Evolutionary conservation across 73 alveolate species (phyloP), one percentile per base, ranked within the genome.

Genomic region (Paramecium tetraurelia): DNA sequence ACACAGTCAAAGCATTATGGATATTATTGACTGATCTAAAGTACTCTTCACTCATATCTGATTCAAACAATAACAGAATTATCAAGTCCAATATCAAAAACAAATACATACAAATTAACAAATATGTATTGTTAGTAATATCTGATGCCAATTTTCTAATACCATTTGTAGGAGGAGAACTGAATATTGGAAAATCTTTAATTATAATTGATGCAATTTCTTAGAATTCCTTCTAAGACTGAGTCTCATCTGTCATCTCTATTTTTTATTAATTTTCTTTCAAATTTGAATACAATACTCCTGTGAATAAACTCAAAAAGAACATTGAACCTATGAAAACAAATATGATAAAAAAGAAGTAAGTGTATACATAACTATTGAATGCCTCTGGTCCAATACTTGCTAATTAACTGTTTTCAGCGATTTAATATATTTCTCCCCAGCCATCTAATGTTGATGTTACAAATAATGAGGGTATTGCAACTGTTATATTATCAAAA

Each of bases 241-340:
- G 7, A 10, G 70, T 80, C 14, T 38, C 84, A 80, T 44, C 48
- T 44, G 57, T 41, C 70, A 44, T 41, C 43, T 44, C 75, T 41
- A 80, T 41, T 44, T 80, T 80, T 43, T 41, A 80, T 41, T 80
- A 20, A 44, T 80, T 44, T 8, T 0, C 76, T 43, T 80, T 80
- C 18, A 80, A 18, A 80, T 41, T 41, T 1, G 57, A 33, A 80
- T 41, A 80, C 11, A 80, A 63, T 9, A 80, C 63, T 11, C 90
- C 90, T 31, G 90, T 44, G 27, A 44, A 80, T 12, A 80, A 46
- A 80, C 76, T 44, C 33, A 80, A 44, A 46, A 80, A 80, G 33
- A 80, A 80, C 90, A 80, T 80, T 48, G 90, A 80, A 44, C 90
- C 90, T 14, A 80, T 46, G 24, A 80, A 80, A 2, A 22, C 46